phyloP scores from a whole-genome alignment of 2,329 filamentous ascomycete species.

The Ceratocystis eucalypticola region DNA sequence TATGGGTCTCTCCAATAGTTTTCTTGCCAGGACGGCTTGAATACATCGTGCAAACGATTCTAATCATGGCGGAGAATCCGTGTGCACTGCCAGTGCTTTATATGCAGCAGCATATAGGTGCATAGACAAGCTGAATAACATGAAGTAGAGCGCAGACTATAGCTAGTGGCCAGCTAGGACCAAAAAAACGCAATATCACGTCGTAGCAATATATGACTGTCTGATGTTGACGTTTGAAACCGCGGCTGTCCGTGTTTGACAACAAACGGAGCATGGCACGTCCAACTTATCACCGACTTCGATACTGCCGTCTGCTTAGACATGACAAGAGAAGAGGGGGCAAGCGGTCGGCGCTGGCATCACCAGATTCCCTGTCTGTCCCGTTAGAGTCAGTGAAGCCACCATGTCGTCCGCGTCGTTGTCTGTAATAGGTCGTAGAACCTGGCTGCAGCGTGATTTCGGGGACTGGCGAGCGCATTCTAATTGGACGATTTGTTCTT shows the following conservation, averaged over 20 bases:
- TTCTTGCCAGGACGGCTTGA: background rate
- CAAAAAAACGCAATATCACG: too few species aligned
- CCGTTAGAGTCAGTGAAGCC: too few species aligned
- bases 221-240: background rate
- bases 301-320: too few species aligned
- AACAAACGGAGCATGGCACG: background rate
- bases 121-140: background rate
- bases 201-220: too few species aligned
- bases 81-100: background rate
- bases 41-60: background rate
- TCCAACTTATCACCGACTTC: too few species aligned
- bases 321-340: too few species aligned
- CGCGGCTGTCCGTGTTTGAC: background rate
- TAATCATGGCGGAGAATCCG: background rate
- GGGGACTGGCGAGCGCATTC: background rate
- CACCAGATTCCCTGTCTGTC: too few species aligned
- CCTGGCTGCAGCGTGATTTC: background rate
- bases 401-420: too few species aligned
- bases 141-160: too few species aligned
- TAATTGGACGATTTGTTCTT: background rate
- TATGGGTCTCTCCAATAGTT: too few species aligned
- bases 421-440: background rate
- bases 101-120: background rate
- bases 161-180: too few species aligned
- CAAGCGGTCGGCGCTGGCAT: too few species aligned